Evolutionary conservation across 345 rosid genomes (phyloP), one percentile per base, ranked within the genome.

Genomic region (Cochlearia excelsa): DNA sequence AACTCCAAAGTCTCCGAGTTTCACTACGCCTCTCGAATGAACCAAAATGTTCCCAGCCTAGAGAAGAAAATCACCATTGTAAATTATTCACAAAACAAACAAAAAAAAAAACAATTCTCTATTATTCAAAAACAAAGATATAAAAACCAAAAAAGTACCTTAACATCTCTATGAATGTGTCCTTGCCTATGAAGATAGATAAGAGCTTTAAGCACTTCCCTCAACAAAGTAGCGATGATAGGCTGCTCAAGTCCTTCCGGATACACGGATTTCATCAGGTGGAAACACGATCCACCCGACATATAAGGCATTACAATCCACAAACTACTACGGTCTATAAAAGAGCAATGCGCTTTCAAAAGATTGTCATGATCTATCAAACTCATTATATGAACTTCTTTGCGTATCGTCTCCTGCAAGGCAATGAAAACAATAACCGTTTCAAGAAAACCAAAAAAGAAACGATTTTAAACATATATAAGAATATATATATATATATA

Each of bases 271-370:
- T 84, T 89, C 87, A 89, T 86, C 2, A 86, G 61, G 54, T 84
- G 91, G 64, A 89, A 79, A 68, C 89, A 86, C 1, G 97, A 89
- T 9, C 97, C 97, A 35, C 89, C 89, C 2, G 85, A 81, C 97
- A 89, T 84, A 69, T 86, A 89, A 16, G 97, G 97, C 97, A 89
- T 84, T 61, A 89, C 97, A 69, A 86, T 84, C 97, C 97, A 89
- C 65, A 89, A 87, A 61, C 67, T 68, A 9, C 76, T 74, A 42
- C 79, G 76, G 30, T 82, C 49, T 4, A 81, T 84, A 59, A 89
- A 89, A 7, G 94, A 89, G 67, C 94, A 82, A 76, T 82, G 80
- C 3, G 96, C 86, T 63, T 67, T 75, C 61, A 89, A 64, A 34
- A 86, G 33, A 81, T 86, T 89, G 10, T 89, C 83, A 76, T 89